A percentile compares a stretch with the other conserved stretches of the same genome.
Conservation (phyloP, 306 rosid genomes). For the Mucuna pruriens region DNA sequence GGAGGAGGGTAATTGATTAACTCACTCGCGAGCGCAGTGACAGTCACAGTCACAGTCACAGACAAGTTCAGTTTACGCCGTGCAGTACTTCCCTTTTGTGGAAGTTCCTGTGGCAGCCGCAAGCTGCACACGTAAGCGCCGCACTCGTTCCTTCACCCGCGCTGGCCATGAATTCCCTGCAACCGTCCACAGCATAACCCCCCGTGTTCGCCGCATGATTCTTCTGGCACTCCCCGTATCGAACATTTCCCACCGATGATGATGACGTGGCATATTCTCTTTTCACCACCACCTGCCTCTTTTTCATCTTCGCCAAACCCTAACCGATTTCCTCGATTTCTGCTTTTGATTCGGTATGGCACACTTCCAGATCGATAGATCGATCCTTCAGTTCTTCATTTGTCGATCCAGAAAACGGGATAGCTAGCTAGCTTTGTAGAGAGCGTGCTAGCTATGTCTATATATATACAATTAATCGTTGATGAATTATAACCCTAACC, state of each 20-base stretch:
- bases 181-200: constrained; percentile 92
- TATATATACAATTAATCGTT: constrained; percentile 18
- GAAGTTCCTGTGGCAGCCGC: constrained; percentile 89
- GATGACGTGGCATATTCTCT: constrained; percentile 56
- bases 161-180: constrained; percentile 85
- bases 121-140: constrained; percentile 84
- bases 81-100: constrained; percentile 65
- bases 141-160: constrained; percentile 59
- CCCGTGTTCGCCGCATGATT: constrained; percentile 91
- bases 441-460: not conserved
- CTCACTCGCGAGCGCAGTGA: too few species aligned
- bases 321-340: not conserved
- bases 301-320: constrained; percentile 64
- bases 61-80: not conserved
- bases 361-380: not conserved
- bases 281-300: constrained; percentile 69
- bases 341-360: not conserved
- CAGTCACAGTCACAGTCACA: not conserved
- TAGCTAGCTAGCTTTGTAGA: not conserved
- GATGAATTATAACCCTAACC: constrained; percentile 58
- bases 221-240: constrained; percentile 88
- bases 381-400: constrained; percentile 13
- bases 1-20: not conserved
- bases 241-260: constrained; percentile 39
- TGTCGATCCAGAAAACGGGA: not conserved